Evolutionary conservation across 1,284 basidiomycete species (phyloP).

Genomic region (Wolfiporia cocos): DNA sequence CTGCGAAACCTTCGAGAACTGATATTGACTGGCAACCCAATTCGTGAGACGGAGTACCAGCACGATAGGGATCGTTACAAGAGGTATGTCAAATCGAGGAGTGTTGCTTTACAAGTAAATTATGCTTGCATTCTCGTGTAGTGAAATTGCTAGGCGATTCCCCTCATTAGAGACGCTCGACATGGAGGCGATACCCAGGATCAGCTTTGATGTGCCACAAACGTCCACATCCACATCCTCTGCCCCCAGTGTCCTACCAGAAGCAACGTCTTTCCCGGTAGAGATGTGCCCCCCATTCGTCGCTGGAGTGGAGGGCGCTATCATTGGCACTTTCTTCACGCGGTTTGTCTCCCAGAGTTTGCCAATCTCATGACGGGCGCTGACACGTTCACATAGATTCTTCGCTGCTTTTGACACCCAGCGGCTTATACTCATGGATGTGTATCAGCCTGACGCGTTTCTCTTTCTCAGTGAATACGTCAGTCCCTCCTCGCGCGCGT

Average conservation of each 20-base stretch:
- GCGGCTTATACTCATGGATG: conserved; percentile 62
- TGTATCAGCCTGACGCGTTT: conserved; percentile 81
- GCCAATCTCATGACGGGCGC: not conserved
- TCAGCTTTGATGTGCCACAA: conserved; percentile 57
- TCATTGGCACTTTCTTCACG: conserved; percentile 73
- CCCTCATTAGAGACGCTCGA: conserved; percentile 69
- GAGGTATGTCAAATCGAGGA: conserved; percentile 45
- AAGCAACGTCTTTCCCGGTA: conserved; percentile 64
- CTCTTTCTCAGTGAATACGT: conserved; percentile 81
- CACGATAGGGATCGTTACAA: conserved; percentile 56
- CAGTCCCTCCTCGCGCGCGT: conserved; percentile 68
- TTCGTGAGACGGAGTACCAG: conserved; percentile 59
- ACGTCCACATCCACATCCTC: conserved; percentile 14
- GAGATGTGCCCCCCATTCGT: conserved; percentile 73
- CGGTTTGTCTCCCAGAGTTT: conserved; percentile 42
- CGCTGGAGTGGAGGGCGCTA: conserved; percentile 61
- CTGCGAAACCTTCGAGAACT: conserved; percentile 67
- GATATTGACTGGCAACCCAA: conserved; percentile 75
- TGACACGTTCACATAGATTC: conserved; percentile 59
- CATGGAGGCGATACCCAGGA: conserved; percentile 66
- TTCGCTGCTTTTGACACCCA: conserved; percentile 76
- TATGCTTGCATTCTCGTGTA: conserved; percentile 23
- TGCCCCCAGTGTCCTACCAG: conserved; percentile 32
- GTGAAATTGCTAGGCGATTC: conserved; percentile 68
- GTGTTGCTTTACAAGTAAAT: conserved; percentile 1